These are phyloP conservation scores for Exophiala spinifera DNA, from an alignment of 2,329 filamentous ascomycete genomes.

Conservation along the genomic window DNA sequence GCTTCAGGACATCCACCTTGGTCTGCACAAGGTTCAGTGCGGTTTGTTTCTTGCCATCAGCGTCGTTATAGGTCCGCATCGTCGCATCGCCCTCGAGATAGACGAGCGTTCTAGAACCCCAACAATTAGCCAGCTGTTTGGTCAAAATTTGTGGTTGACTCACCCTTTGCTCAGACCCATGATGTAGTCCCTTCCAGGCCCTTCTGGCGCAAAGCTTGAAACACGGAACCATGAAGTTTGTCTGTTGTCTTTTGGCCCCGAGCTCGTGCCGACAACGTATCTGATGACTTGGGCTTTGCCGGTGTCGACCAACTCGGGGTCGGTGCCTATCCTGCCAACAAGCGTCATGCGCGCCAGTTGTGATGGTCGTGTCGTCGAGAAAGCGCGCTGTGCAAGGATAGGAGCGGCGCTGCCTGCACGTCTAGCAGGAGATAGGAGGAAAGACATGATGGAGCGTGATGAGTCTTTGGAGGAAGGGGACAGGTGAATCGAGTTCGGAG, in stretches of 20 bases:
- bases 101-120: constrained; percentile 63
- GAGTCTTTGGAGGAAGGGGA: not conserved
- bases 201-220: constrained; percentile 67
- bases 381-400: constrained; percentile 57
- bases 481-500: not conserved
- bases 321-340: constrained; percentile 76
- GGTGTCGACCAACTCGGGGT: constrained; percentile 71
- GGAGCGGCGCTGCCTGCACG: constrained; percentile 46
- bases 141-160: constrained; percentile 38
- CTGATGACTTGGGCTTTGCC: constrained; percentile 71
- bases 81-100: constrained; percentile 79
- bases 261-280: constrained; percentile 71
- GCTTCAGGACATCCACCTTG: constrained; percentile 49
- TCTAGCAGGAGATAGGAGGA: constrained; percentile 49
- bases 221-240: constrained; percentile 84
- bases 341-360: constrained; percentile 76
- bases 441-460: constrained; percentile 21
- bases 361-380: constrained; percentile 66
- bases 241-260: constrained; percentile 65
- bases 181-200: constrained; percentile 65
- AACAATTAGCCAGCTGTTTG: constrained; percentile 11
- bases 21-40: constrained; percentile 73
- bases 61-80: constrained; percentile 64
- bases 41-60: constrained; percentile 60
- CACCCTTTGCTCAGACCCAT: constrained; percentile 79